These are phyloP conservation scores for Cordia subcordata DNA, from an alignment of 257 asterid species.

Conservation along the genomic window DNA sequence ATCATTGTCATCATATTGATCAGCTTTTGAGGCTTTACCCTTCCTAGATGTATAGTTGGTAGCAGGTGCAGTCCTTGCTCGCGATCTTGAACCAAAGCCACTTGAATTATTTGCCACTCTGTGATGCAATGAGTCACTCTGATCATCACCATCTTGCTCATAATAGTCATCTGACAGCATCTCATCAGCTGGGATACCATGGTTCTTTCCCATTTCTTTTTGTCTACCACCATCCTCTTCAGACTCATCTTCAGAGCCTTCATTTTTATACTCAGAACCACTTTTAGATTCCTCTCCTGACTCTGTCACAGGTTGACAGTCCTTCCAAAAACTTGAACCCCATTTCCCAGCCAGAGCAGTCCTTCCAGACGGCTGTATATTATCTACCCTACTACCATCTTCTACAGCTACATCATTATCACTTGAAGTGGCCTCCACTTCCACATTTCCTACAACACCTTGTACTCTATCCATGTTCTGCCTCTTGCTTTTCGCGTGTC, in stretches of 20 bases:
- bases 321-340: slow-evolving; percentile 94
- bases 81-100: slow-evolving; percentile 50
- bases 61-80: slow-evolving; percentile 37
- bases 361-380: slow-evolving; percentile 37
- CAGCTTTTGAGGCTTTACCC: slow-evolving; percentile 45
- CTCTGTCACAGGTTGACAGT: slow-evolving; percentile 58
- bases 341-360: slow-evolving; percentile 47
- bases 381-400: slow-evolving; percentile 28
- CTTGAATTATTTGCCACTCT: slow-evolving; percentile 45
- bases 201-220: slow-evolving; percentile 49
- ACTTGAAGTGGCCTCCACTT: slow-evolving; percentile 45
- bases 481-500: slow-evolving; percentile 45
- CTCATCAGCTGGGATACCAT: slow-evolving; percentile 71
- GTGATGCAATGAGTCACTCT: slow-evolving; percentile 56
- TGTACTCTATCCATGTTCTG: slow-evolving; percentile 37
- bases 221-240: slow-evolving; percentile 45
- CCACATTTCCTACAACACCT: slow-evolving; percentile 39
- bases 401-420: slow-evolving; percentile 38
- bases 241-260: slow-evolving; percentile 76
- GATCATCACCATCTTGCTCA: slow-evolving; percentile 94
- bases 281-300: slow-evolving; percentile 90
- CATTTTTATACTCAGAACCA: slow-evolving; percentile 73
- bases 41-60: slow-evolving; percentile 42
- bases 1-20: slow-evolving; percentile 46
- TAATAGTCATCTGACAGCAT: slow-evolving; percentile 97